A percentile compares a stretch with the other conserved stretches of the same genome.
Evolutionary conservation across 2,329 filamentous ascomycete genomes (phyloP).

Genomic region (Fonsecaea erecta): DNA sequence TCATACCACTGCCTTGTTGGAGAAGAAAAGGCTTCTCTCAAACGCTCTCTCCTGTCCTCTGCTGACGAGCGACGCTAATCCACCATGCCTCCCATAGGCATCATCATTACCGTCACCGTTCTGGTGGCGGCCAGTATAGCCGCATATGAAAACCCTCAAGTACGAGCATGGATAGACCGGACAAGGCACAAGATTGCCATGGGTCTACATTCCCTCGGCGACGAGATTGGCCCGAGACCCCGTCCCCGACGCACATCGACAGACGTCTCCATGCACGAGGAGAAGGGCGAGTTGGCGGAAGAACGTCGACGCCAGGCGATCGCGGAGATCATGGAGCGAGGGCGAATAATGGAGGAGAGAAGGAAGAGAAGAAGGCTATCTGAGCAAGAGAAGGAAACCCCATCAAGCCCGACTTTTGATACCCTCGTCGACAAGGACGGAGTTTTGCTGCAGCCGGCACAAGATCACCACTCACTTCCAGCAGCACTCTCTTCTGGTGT

Average conservation of each 20-base stretch:
- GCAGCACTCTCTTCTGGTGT: constrained; percentile 19
- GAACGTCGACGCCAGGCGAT: constrained; percentile 51
- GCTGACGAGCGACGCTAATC: constrained; percentile 26
- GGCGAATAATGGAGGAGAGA: constrained; percentile 47
- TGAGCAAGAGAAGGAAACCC: constrained; percentile 23
- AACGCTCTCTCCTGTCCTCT: neutral
- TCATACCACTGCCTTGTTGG: neutral
- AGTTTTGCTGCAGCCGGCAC: constrained; percentile 4
- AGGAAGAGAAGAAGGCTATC: constrained; percentile 38
- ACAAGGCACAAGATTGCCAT: constrained; percentile 66
- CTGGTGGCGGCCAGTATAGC: constrained; percentile 67
- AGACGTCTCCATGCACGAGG: constrained; percentile 56
- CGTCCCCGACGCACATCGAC: constrained; percentile 39
- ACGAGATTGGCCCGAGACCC: constrained; percentile 60
- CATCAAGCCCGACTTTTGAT: constrained; percentile 47
- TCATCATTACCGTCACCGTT: constrained; percentile 66
- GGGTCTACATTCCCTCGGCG: constrained; percentile 62
- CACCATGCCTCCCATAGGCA: constrained; percentile 50
- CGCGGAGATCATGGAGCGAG: constrained; percentile 52
- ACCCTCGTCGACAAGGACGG: constrained; percentile 43
- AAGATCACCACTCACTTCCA: neutral
- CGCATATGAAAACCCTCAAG: constrained; percentile 66
- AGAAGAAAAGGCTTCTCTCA: neutral
- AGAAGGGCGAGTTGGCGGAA: constrained; percentile 49
- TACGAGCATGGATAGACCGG: constrained; percentile 65